Evolutionary conservation across 163 green algal species (phyloP), one percentile per base, ranked within the genome.

Genomic region (Coccomyxa subellipsoidea): DNA sequence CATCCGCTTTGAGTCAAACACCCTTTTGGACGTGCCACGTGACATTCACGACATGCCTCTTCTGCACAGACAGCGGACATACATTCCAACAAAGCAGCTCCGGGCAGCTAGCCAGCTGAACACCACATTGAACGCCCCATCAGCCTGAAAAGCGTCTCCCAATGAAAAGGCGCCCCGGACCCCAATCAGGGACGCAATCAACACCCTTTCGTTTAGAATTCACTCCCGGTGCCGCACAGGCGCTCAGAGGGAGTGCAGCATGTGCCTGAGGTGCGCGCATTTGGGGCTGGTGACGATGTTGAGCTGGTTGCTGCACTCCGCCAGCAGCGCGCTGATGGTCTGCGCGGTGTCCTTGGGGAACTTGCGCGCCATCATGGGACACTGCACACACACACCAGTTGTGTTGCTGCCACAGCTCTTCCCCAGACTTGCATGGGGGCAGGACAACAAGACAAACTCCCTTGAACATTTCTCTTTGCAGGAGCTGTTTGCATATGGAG

Each of bases 321-420:
- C 12, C 7, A 79, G 36, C 34, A 87, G 73, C 31, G 31, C 9
- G 2, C 38, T 18, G 21, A 89, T 38, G 31, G 34, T 47, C 0
- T n/a, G 0, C 0, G 71, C 81, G 9, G 78, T 84, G 1, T 84
- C 78, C 0, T 38, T 10, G 29, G 69, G 35, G 15, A 85, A 82
- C 76, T 89, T 89, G n/a, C 86, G 59, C 31, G 79, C 81, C 8
- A 84, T 80, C 23, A 89, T 76, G 0, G 77, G 47, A 79, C 83
- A 89, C 38, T 82, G 66, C 66, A 73, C 10, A 27, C 1, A 32
- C 66, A 73, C 10, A 32, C 31, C 66, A 73, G 47, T n/a, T n/a
- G n/a, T n/a, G n/a, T n/a, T 66, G 47, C 47, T 29, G 18, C 18
- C 47, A 29, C 47, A 66, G 47, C 18, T 18, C 18, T 66, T 66